Percentiles rank a stretch among this genome's conserved stretches.
These are phyloP conservation scores for Tetrahymena malaccensis DNA, from an alignment of 73 alveolate genomes.

Conservation along the genomic window DNA sequence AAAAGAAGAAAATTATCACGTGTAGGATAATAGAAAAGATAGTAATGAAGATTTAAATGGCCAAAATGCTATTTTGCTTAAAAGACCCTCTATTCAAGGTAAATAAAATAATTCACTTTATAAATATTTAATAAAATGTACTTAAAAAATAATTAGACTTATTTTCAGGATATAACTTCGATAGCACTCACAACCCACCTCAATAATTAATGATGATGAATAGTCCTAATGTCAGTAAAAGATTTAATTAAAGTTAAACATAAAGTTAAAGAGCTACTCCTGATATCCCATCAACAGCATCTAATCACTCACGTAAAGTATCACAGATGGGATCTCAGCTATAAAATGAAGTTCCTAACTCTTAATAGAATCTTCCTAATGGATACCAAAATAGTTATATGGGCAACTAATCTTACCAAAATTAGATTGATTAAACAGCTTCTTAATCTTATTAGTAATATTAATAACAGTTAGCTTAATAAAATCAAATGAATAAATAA, in stretches of 20 bases:
- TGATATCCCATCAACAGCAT: neutral
- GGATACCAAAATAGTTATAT: neutral
- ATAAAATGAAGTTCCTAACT: neutral
- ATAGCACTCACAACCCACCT: neutral
- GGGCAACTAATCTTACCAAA: neutral
- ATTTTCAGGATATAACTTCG: neutral
- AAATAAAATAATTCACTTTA: neutral
- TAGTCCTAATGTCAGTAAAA: neutral
- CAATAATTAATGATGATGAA: neutral
- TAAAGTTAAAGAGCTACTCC: neutral
- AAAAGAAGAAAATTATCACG: neutral
- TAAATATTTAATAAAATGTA: neutral
- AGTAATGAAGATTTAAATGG: neutral
- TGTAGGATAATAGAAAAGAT: neutral
- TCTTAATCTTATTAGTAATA: neutral
- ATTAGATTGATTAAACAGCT: neutral
- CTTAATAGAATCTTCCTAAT: neutral
- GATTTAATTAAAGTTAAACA: neutral
- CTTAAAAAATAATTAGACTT: neutral
- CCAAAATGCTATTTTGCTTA: neutral
- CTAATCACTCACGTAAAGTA: neutral
- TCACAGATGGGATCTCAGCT: neutral
- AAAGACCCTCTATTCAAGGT: neutral
- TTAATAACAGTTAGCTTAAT: neutral
- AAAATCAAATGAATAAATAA: neutral